A percentile compares a stretch with the other conserved stretches of the same genome.
Conservation (phyloP, 169 alveolate species). For the Besnoitia besnoiti region DNA sequence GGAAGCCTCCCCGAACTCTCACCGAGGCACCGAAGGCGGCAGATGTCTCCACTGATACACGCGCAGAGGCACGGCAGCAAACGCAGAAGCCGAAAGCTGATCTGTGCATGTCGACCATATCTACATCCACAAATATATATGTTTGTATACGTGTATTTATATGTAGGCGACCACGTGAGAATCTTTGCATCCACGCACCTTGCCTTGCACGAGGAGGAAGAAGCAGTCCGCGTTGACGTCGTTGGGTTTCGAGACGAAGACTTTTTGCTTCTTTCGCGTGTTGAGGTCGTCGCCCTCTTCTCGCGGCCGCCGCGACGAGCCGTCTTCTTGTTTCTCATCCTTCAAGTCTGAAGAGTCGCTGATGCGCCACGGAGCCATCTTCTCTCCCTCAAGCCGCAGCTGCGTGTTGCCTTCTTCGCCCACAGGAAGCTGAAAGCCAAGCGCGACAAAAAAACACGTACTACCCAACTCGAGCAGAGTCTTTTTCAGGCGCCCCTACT, state of each 20-base stretch:
- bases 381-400: slow-evolving; percentile 28
- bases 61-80: too few relatives aligned
- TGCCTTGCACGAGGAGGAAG: slow-evolving; percentile 56
- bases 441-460: too few relatives aligned
- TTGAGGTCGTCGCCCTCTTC: background rate
- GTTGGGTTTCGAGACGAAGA: slow-evolving; percentile 15
- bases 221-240: slow-evolving; percentile 52
- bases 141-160: too few relatives aligned
- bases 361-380: slow-evolving; percentile 52
- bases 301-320: background rate
- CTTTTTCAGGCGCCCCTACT: too few relatives aligned
- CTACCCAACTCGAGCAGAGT: too few relatives aligned
- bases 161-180: too few relatives aligned
- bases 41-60: too few relatives aligned
- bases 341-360: slow-evolving; percentile 49
- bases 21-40: too few relatives aligned
- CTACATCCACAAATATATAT: too few relatives aligned
- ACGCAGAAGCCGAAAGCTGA: too few relatives aligned
- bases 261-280: background rate
- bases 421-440: slow-evolving; percentile 33
- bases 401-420: slow-evolving; percentile 13
- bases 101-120: too few relatives aligned
- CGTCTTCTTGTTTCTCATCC: background rate
- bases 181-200: slow-evolving; percentile 27
- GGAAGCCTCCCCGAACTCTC: too few relatives aligned